Conservation (phyloP, 306 rosid genomes). For the Hippophae gyantsensis region DNA sequence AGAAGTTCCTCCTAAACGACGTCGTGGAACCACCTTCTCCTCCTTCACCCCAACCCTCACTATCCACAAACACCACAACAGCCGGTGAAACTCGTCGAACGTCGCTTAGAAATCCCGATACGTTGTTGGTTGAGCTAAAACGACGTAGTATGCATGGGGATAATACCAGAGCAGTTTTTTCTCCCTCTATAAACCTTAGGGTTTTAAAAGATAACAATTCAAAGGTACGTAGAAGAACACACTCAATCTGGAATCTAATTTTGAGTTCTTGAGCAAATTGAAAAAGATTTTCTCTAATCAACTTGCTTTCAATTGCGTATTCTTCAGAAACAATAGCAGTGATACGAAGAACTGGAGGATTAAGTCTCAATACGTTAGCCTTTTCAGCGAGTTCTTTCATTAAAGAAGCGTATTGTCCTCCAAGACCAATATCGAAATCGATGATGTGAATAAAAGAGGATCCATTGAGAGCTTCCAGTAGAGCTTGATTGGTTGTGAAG, state of each 20-base stretch:
- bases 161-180: conserved; percentile 52
- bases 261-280: conserved; percentile 74
- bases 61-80: conserved; percentile 60
- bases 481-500: conserved; percentile 81
- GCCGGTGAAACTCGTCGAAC: conserved; percentile 46
- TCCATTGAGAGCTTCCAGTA: conserved; percentile 54
- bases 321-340: conserved; percentile 68
- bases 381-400: conserved; percentile 72
- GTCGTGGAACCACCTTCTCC: conserved; percentile 26
- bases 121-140: conserved; percentile 23
- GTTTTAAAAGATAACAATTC: conserved; percentile 54
- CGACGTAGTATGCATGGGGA: conserved; percentile 64
- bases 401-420: conserved; percentile 74
- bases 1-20: conserved; percentile 54
- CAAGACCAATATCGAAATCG: conserved; percentile 82
- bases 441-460: conserved; percentile 54
- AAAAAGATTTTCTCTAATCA: conserved; percentile 47
- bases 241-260: conserved; percentile 55
- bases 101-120: conserved; percentile 35
- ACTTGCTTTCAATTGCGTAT: conserved; percentile 44
- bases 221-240: conserved; percentile 39
- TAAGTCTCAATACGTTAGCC: conserved; percentile 24
- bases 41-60: conserved; percentile 51
- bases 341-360: conserved; percentile 44
- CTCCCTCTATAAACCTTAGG: conserved; percentile 55